Conservation (phyloP, 2,329 filamentous ascomycete species). For the Sporothrix mexicana region DNA sequence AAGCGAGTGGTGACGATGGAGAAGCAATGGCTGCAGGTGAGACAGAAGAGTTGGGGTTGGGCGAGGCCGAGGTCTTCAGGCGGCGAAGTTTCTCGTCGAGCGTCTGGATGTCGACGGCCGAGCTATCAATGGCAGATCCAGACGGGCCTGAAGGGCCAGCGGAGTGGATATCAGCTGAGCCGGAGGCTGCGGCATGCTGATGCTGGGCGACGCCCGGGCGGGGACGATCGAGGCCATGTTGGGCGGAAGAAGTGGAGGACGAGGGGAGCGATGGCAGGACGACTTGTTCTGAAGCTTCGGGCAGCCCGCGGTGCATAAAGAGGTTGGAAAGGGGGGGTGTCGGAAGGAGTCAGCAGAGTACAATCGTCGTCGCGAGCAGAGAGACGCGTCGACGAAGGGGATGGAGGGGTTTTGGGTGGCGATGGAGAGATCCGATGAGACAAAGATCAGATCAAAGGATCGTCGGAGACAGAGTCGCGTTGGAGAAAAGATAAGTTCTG, state of each 20-base stretch:
- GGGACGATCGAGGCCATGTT: conserved; percentile 63
- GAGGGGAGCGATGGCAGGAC: conserved; percentile 48
- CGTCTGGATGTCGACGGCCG: conserved; percentile 47
- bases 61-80: conserved; percentile 51
- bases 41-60: background rate
- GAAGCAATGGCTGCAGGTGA: background rate
- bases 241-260: conserved; percentile 46
- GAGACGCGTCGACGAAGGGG: conserved; percentile 32
- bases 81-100: conserved; percentile 59
- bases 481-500: background rate
- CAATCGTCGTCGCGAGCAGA: conserved; percentile 33
- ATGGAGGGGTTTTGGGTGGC: background rate
- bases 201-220: conserved; percentile 47
- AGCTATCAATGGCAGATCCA: conserved; percentile 39
- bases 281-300: conserved; percentile 53
- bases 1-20: background rate
- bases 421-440: background rate
- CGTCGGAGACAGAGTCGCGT: background rate
- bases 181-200: background rate
- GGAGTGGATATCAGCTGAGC: background rate
- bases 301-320: conserved; percentile 70
- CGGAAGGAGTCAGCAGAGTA: background rate
- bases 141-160: background rate
- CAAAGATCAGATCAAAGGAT: background rate
- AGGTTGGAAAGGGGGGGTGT: conserved; percentile 39